Conservation (phyloP, 306 rosid genomes). For the Quercus mongolica region DNA sequence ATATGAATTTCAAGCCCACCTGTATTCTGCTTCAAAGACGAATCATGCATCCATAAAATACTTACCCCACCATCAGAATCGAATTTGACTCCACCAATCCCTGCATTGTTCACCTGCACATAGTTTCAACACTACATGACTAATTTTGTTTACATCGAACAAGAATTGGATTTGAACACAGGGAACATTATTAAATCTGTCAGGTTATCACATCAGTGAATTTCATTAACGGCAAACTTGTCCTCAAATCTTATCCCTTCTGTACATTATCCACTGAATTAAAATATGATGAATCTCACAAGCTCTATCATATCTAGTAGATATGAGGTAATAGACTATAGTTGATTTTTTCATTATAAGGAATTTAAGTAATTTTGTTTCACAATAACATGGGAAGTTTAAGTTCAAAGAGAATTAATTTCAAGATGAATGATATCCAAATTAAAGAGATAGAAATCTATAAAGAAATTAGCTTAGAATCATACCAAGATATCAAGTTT, state of each 20-base stretch:
- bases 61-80: conserved; percentile 31
- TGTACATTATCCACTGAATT: too few species aligned
- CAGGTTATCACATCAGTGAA: background rate
- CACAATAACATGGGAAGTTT: too few species aligned
- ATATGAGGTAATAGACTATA: too few species aligned
- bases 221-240: too few species aligned
- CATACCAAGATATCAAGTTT: conserved; percentile 38
- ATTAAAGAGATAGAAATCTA: background rate
- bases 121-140: background rate
- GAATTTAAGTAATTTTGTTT: too few species aligned
- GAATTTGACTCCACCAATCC: conserved; percentile 23
- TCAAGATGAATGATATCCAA: too few species aligned
- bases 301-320: too few species aligned
- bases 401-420: too few species aligned
- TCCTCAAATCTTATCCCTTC: too few species aligned
- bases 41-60: background rate
- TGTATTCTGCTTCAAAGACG: background rate
- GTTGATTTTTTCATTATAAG: too few species aligned
- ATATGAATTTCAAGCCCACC: background rate
- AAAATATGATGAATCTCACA: too few species aligned
- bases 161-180: background rate
- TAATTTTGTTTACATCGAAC: background rate
- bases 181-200: background rate
- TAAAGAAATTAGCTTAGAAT: background rate
- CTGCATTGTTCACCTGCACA: conserved; percentile 51